Percentiles rank a stretch among this genome's conserved stretches.
Conservation (phyloP, 177 flowering plant species). For the Tripterygium wilfordii region DNA sequence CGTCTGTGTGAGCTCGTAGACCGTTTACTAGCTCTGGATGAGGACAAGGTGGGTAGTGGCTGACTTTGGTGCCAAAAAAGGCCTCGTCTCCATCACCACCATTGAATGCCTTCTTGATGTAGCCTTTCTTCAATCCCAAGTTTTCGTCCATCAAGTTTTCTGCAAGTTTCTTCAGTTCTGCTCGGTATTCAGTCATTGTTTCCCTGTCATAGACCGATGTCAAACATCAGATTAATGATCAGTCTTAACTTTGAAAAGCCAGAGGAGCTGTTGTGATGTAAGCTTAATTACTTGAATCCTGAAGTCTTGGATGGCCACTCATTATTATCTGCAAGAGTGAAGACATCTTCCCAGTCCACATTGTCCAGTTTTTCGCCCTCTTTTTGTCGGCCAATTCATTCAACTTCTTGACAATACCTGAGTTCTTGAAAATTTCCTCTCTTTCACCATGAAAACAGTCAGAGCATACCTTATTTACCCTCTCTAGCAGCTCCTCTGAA, state of each 20-base stretch:
- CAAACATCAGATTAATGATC: too few species aligned
- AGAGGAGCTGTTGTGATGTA: too few species aligned
- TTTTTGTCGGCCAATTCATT: conserved; percentile 47
- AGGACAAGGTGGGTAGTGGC: conserved; percentile 91
- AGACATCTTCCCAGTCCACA: conserved; percentile 86
- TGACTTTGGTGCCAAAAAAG: conserved; percentile 89
- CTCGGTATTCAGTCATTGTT: conserved; percentile 73
- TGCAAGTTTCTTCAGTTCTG: conserved; percentile 68
- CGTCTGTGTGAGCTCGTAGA: conserved; percentile 88
- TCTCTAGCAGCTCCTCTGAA: conserved; percentile 68
- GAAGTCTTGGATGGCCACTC: conserved; percentile 65
- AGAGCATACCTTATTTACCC: conserved; percentile 67
- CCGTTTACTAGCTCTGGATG: conserved; percentile 64
- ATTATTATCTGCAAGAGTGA: conserved; percentile 45
- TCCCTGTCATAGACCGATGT: conserved; percentile 63
- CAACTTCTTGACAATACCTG: conserved; percentile 39
- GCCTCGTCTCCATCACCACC: conserved; percentile 38
- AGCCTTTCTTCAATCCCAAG: conserved; percentile 62
- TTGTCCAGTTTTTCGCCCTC: conserved; percentile 41
- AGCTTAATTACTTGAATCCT: conserved; percentile 43
- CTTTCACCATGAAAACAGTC: conserved; percentile 63
- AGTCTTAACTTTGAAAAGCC: too few species aligned
- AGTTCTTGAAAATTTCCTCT: conserved; percentile 53
- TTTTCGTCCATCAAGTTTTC: conserved; percentile 79
- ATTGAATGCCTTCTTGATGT: conserved; percentile 63